A percentile compares a stretch with the other conserved stretches of the same genome.
phyloP scores from a whole-genome alignment of 768 basidiomycete genomes.

The Serendipita sp. region DNA sequence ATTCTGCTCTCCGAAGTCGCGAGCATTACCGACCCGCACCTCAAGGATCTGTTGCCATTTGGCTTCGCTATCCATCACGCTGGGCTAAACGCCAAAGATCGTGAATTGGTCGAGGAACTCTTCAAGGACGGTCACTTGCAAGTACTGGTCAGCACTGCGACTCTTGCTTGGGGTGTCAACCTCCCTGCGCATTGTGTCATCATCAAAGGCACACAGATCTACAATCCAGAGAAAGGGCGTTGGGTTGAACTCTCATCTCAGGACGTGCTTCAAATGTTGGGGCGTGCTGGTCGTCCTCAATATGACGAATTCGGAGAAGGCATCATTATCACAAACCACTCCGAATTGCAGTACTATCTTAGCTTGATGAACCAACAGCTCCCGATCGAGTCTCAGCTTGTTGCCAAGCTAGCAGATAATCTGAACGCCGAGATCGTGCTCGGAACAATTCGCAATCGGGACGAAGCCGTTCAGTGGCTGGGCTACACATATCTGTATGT shows the following conservation, averaged over 20 bases:
- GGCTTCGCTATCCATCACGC: slow-evolving; percentile 93
- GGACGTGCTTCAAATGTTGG: slow-evolving; percentile 93
- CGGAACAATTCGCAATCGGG: slow-evolving; percentile 56
- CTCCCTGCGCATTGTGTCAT: slow-evolving; percentile 89
- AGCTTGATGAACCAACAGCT: slow-evolving; percentile 54
- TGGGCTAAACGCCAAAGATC: slow-evolving; percentile 60
- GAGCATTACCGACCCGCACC: too few relatives aligned
- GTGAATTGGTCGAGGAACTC: slow-evolving; percentile 54
- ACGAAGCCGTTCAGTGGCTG: slow-evolving; percentile 70
- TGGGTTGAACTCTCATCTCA: slow-evolving; percentile 85
- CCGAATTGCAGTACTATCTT: slow-evolving; percentile 58
- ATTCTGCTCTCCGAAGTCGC: too few relatives aligned
- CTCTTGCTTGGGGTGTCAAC: slow-evolving; percentile 92
- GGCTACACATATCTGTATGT: slow-evolving; percentile 71
- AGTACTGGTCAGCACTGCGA: slow-evolving; percentile 73
- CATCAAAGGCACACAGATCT: slow-evolving; percentile 79
- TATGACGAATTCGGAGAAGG: slow-evolving; percentile 46
- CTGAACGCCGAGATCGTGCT: slow-evolving; percentile 88
- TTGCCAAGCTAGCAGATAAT: slow-evolving; percentile 73
- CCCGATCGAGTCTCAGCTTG: slow-evolving; percentile 71
- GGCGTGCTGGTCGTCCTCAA: slow-evolving; percentile 84
- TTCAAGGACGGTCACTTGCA: slow-evolving; percentile 49
- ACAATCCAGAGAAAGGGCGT: slow-evolving; percentile 31
- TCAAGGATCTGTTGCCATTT: slow-evolving; percentile 11
- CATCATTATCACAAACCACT: slow-evolving; percentile 71